These are phyloP conservation scores for Insectozyma bohioensis DNA, from an alignment of 1,139 yeast species.

Conservation along the genomic window DNA sequence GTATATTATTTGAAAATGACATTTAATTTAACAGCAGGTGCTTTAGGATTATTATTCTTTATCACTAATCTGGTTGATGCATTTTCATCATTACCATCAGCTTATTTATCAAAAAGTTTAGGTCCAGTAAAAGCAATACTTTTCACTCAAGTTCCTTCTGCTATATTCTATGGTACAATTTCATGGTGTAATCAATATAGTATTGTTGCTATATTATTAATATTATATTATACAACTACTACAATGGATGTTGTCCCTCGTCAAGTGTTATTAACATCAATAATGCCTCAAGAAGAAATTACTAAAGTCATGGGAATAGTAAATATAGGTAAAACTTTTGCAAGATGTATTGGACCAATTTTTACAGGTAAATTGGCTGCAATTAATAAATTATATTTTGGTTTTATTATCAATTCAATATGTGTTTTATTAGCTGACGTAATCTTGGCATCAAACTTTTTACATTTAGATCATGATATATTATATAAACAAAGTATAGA, in stretches of 20 bases:
- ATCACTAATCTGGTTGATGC: slow-evolving; percentile 31
- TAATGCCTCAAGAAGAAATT: slow-evolving; percentile 62
- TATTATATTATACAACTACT: slow-evolving; percentile 54
- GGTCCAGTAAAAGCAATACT: slow-evolving; percentile 83
- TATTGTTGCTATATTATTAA: slow-evolving; percentile 50
- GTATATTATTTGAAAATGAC: slow-evolving; percentile 66
- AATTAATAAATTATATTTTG: slow-evolving; percentile 45
- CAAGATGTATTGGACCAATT: slow-evolving; percentile 78
- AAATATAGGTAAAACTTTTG: slow-evolving; percentile 81
- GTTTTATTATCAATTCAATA: slow-evolving; percentile 64
- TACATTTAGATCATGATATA: slow-evolving; percentile 39
- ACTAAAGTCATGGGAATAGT: slow-evolving; percentile 83
- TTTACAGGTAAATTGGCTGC: slow-evolving; percentile 76
- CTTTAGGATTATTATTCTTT: slow-evolving; percentile 57
- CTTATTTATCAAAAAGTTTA: slow-evolving; percentile 59
- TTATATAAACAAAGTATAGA: slow-evolving; percentile 22
- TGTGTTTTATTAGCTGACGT: slow-evolving; percentile 49
- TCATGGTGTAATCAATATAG: slow-evolving; percentile 24
- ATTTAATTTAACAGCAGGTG: slow-evolving; percentile 41
- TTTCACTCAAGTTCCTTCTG: slow-evolving; percentile 79
- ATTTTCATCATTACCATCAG: slow-evolving; percentile 32
- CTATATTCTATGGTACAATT: slow-evolving; percentile 49
- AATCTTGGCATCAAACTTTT: slow-evolving; percentile 41
- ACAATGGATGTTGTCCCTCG: slow-evolving; percentile 93
- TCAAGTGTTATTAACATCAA: slow-evolving; percentile 70